These are phyloP conservation scores for Alternaria sp. DNA, from an alignment of 2,329 filamentous ascomycete genomes.

Conservation along the genomic window DNA sequence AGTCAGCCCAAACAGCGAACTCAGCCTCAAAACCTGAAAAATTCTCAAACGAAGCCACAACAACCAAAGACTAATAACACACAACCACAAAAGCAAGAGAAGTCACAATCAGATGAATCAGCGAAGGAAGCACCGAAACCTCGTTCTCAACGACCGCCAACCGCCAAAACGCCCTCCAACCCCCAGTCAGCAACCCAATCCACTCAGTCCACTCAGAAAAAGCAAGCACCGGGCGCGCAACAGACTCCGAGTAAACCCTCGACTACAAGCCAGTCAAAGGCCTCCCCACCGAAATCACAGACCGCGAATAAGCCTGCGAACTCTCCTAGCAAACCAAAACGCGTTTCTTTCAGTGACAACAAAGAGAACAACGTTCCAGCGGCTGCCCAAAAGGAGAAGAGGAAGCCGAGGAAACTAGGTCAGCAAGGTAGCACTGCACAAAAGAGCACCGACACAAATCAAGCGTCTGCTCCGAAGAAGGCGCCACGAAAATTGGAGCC, in stretches of 20 bases:
- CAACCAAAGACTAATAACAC: slow-evolving; percentile 7
- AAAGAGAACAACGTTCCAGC: slow-evolving; percentile 31
- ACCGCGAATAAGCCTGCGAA: slow-evolving; percentile 20
- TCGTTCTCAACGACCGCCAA: slow-evolving; percentile 16
- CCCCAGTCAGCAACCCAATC: slow-evolving; percentile 5
- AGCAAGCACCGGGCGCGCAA: slow-evolving; percentile 9
- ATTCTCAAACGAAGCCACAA: slow-evolving; percentile 7
- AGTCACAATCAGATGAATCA: slow-evolving; percentile 17
- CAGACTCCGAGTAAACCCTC: neutral
- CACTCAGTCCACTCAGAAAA: neutral
- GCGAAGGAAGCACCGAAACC: slow-evolving; percentile 28
- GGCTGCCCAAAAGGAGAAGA: slow-evolving; percentile 21
- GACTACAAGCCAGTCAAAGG: neutral
- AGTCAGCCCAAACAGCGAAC: slow-evolving; percentile 2
- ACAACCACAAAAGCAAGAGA: slow-evolving; percentile 28
- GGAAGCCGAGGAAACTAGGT: slow-evolving; percentile 41
- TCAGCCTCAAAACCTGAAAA: slow-evolving; percentile 13
- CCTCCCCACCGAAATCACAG: slow-evolving; percentile 16
- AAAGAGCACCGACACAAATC: neutral
- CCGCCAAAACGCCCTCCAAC: slow-evolving; percentile 9
- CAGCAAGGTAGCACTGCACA: slow-evolving; percentile 23
- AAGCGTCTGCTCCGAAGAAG: slow-evolving; percentile 21
- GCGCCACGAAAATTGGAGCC: slow-evolving; percentile 39
- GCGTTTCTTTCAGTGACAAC: slow-evolving; percentile 15
- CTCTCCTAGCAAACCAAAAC: slow-evolving; percentile 12